A percentile compares a stretch with the other conserved stretches of the same genome.
Conservation (phyloP, 1,284 basidiomycete species). For the Inonotus hispidus region DNA sequence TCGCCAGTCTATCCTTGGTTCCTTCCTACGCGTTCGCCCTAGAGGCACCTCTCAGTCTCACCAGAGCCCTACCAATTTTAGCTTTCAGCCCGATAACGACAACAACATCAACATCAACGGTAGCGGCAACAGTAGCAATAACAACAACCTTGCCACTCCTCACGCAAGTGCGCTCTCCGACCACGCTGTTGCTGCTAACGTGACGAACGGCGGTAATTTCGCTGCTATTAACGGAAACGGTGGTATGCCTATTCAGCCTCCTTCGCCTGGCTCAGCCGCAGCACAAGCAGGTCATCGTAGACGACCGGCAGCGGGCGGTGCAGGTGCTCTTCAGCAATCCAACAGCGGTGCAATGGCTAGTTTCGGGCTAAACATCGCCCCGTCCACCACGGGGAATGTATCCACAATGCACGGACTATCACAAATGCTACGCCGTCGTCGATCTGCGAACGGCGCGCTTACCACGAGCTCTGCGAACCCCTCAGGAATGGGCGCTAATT, state of each 20-base stretch:
- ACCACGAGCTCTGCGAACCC: slow-evolving; percentile 1
- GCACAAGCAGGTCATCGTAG: slow-evolving; percentile 15
- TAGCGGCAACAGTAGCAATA: not conserved
- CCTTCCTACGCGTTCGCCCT: slow-evolving; percentile 34
- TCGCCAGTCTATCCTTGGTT: slow-evolving; percentile 35
- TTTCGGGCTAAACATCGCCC: slow-evolving; percentile 4
- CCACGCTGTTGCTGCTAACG: not conserved
- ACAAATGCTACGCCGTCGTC: slow-evolving; percentile 21
- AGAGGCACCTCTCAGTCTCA: slow-evolving; percentile 37
- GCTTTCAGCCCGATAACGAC: slow-evolving; percentile 12
- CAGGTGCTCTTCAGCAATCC: not conserved
- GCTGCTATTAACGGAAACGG: not conserved
- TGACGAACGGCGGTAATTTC: not conserved
- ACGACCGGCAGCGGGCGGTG: slow-evolving; percentile 9
- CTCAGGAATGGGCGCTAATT: not conserved
- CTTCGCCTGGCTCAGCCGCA: not conserved
- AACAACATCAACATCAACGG: not conserved
- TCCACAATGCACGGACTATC: slow-evolving; percentile 7
- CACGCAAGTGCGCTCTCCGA: not conserved
- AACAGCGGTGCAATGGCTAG: slow-evolving; percentile 4
- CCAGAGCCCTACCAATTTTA: slow-evolving; percentile 10
- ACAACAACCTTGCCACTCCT: not conserved
- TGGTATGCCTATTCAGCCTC: slow-evolving; percentile 11
- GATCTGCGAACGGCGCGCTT: slow-evolving; percentile 21
- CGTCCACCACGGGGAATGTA: not conserved